Evolutionary conservation across 2,329 filamentous ascomycete species (phyloP).

Genomic region (Parafenestella ontariensis): DNA sequence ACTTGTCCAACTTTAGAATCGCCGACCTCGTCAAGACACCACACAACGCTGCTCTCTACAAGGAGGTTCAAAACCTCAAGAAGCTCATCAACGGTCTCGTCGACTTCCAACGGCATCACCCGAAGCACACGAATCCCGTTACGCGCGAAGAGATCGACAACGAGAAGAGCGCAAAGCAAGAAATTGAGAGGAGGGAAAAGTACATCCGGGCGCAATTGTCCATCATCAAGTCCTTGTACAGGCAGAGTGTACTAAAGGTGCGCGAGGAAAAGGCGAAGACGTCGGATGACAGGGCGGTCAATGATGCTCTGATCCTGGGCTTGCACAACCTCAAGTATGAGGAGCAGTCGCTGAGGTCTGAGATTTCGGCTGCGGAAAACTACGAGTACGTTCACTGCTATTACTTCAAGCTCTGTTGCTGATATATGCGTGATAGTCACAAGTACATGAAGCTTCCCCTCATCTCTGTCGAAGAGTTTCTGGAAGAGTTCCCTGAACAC

Average conservation of each 20-base stretch:
- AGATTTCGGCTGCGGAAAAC: constrained; percentile 88
- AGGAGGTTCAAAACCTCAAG: constrained; percentile 43
- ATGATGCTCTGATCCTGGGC: constrained; percentile 89
- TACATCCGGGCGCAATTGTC: constrained; percentile 72
- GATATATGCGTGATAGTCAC: constrained; percentile 66
- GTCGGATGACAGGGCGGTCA: constrained; percentile 85
- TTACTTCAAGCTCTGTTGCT: not conserved
- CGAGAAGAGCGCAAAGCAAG: constrained; percentile 30
- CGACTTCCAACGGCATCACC: constrained; percentile 40
- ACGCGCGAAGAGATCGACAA: constrained; percentile 32
- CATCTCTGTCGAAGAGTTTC: constrained; percentile 82
- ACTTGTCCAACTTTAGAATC: constrained; percentile 30
- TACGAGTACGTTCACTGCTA: constrained; percentile 74
- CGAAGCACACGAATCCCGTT: constrained; percentile 21
- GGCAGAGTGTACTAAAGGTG: constrained; percentile 79
- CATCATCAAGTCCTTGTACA: constrained; percentile 73
- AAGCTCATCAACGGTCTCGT: constrained; percentile 40
- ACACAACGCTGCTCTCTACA: constrained; percentile 39
- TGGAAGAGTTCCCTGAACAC: constrained; percentile 77
- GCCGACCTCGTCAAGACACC: constrained; percentile 36
- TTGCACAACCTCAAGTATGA: constrained; percentile 97
- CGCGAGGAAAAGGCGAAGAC: constrained; percentile 87
- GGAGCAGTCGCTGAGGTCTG: constrained; percentile 85
- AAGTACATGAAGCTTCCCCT: constrained; percentile 87
- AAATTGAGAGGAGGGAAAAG: constrained; percentile 65